Evolutionary conservation across 1,284 basidiomycete genomes (phyloP), one percentile per base, ranked within the genome.

Genomic region (Leccinum idahoense): DNA sequence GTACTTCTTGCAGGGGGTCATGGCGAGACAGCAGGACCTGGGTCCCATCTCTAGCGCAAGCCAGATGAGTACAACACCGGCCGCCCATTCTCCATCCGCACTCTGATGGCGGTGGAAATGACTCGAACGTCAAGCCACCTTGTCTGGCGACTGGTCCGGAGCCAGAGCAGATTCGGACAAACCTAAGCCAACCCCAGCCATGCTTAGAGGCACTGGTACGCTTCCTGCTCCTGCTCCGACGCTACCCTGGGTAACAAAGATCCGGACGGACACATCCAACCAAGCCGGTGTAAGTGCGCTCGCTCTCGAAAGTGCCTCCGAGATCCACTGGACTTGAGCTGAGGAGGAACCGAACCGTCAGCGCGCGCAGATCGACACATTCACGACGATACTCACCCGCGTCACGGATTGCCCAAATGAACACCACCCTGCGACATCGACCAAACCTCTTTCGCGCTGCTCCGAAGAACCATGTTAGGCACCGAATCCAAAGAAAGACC

Each of bases 21-120:
- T 81, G 64, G 0, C 84, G 81, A 0, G 89, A 89, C 7, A 90
- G 72, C 5, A 90, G 74, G 1, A 92, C 32, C 80, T 86, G 82
- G 1, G 82, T 83, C 2, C 90, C 90, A 56, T 83, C 84, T 65
- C 89, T 90, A 61, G 11, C 18, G 57, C 18, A 62, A 11, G 51
- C 55, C 44, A 63, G 23, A 57, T 66, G 12, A 68, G 63, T 35
- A 57, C 3, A 2, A 32, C 4, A 75, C 67, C 0, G 71, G 71
- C 23, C 71, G 54, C 15, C 71, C 71, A 0, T 7, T n/a, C 57
- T 68, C 71, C 41, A 71, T 8, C n/a, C 41, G 65, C 6, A 66
- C 62, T 8, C 32, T 4, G 53, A 70, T 0, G 64, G 57, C 37
- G 69, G 62, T 18, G 49, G 2, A 1, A 18, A n/a, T 60, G 66